Evolutionary conservation across 169 alveolate genomes (phyloP).

Genomic region (Miamiensis avidus): DNA sequence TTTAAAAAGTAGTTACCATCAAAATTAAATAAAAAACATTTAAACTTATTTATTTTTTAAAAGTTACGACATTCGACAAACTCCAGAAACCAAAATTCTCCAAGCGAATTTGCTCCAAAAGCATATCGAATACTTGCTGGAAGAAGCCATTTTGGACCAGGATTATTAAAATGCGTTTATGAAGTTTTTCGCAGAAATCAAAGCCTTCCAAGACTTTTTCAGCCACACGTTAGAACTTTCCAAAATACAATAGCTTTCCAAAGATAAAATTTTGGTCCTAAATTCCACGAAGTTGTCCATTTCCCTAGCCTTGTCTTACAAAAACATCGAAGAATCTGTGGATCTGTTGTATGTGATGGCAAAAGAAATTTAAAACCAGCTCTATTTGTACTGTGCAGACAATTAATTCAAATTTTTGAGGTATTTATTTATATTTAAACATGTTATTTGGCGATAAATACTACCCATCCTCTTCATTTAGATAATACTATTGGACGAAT

Average conservation of each 20-base stretch:
- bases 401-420: background rate
- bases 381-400: background rate
- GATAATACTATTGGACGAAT: constrained; percentile 11
- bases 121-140: constrained; percentile 4
- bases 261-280: background rate
- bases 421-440: background rate
- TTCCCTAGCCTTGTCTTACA: background rate
- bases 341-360: background rate
- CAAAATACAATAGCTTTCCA: too few species aligned
- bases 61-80: background rate
- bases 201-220: background rate
- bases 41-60: background rate
- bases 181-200: background rate
- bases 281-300: background rate
- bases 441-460: constrained; percentile 1
- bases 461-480: background rate
- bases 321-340: background rate
- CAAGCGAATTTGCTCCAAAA: constrained; percentile 2
- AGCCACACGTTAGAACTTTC: background rate
- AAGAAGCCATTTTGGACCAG: background rate
- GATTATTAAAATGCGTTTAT: background rate
- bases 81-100: background rate
- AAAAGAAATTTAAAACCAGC: background rate
- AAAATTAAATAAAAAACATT: background rate
- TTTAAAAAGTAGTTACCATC: constrained; percentile 10